Conservation (phyloP, 1,284 basidiomycete genomes). For the Leccinum pachyderme region DNA sequence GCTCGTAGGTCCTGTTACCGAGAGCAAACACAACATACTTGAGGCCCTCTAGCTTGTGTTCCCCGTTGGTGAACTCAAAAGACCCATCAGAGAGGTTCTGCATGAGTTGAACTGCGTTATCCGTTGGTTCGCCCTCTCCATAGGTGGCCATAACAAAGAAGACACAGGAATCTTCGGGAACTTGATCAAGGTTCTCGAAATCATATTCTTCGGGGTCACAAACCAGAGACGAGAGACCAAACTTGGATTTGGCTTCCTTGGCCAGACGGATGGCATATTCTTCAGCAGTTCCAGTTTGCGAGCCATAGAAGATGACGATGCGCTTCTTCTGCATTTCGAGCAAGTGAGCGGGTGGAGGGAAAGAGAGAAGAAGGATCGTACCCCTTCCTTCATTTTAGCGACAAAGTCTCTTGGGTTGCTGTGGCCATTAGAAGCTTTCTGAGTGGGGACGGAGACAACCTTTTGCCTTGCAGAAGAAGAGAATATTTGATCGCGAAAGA, state of each 20-base stretch:
- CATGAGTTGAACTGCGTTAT: constrained; percentile 95
- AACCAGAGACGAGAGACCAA: constrained; percentile 88
- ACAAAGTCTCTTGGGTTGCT: constrained; percentile 89
- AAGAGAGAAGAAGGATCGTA: constrained; percentile 40
- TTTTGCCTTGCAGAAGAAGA: constrained; percentile 51
- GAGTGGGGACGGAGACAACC: constrained; percentile 43
- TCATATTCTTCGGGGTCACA: constrained; percentile 98
- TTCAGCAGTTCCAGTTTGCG: constrained; percentile 95
- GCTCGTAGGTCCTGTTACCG: constrained; percentile 94
- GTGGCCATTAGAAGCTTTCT: constrained; percentile 57
- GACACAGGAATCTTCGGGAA: constrained; percentile 84
- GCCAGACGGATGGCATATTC: constrained; percentile 93
- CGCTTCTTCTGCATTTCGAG: constrained; percentile 77
- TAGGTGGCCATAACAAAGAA: constrained; percentile 98
- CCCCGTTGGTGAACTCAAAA: constrained; percentile 84
- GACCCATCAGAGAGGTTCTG: constrained; percentile 87
- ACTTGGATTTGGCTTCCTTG: constrained; percentile 93
- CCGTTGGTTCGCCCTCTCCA: constrained; percentile 98
- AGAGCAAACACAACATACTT: constrained; percentile 96
- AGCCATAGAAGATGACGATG: constrained; percentile 93
- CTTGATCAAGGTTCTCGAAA: constrained; percentile 90
- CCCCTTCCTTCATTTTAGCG: constrained; percentile 84
- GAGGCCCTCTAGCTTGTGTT: constrained; percentile 77
- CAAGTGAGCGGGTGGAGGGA: constrained; percentile 5
- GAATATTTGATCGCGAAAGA: constrained; percentile 78